These are phyloP conservation scores for Daedaleopsis sinensis DNA, from an alignment of 768 basidiomycete genomes.

Conservation along the genomic window DNA sequence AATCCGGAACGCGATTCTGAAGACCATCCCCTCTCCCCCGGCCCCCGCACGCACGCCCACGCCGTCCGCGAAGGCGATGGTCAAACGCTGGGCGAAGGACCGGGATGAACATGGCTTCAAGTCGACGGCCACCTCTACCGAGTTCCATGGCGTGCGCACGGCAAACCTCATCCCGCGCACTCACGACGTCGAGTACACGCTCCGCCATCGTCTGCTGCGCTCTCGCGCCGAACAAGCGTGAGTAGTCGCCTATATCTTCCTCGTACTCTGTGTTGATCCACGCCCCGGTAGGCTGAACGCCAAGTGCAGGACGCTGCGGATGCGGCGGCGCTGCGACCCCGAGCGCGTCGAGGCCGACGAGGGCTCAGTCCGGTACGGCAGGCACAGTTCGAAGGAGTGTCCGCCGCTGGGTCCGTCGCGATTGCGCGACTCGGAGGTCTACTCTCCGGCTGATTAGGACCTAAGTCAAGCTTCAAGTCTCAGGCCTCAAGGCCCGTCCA, in stretches of 20 bases:
- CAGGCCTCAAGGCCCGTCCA: too few species aligned
- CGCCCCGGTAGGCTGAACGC: background rate
- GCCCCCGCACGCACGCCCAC: background rate
- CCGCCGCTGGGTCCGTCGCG: too few species aligned
- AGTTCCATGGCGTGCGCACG: background rate
- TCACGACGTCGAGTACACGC: background rate
- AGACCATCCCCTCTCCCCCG: background rate
- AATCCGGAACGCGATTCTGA: background rate
- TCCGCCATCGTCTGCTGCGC: background rate
- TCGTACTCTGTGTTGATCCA: too few species aligned
- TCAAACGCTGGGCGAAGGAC: background rate
- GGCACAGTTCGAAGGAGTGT: background rate
- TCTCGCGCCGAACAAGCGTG: background rate
- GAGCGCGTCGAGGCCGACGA: background rate
- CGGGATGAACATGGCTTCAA: background rate
- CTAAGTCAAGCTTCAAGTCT: too few species aligned
- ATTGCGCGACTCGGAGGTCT: too few species aligned
- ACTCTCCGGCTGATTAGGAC: too few species aligned
- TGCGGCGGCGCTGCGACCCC: background rate
- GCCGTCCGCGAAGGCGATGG: background rate
- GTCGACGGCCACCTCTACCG: background rate
- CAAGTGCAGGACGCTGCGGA: background rate
- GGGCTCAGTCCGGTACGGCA: background rate
- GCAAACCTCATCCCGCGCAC: background rate
- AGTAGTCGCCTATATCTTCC: background rate